Percentiles rank a stretch among this genome's conserved stretches.
phyloP scores from a whole-genome alignment of 2,329 filamentous ascomycete species.

The Fusarium sp. region DNA sequence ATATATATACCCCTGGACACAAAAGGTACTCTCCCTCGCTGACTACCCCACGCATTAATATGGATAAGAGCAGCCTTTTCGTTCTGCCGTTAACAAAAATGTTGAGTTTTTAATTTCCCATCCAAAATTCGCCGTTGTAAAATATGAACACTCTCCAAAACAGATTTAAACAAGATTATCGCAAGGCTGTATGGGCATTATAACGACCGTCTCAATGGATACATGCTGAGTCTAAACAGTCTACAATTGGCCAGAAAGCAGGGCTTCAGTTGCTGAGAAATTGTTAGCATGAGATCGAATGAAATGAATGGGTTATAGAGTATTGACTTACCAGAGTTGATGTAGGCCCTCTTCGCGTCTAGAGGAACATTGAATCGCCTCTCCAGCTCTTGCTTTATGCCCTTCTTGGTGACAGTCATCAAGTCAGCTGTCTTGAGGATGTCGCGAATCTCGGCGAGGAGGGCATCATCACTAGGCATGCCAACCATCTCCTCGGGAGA shows the following conservation, averaged over 20 bases:
- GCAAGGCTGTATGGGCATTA: constrained; percentile 30
- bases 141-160: constrained; percentile 8
- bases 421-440: constrained; percentile 91
- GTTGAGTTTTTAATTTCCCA: constrained; percentile 38
- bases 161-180: constrained; percentile 20
- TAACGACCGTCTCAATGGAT: constrained; percentile 14
- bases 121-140: constrained; percentile 31
- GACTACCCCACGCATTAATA: constrained; percentile 38
- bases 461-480: constrained; percentile 85
- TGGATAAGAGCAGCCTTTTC: constrained; percentile 25
- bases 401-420: constrained; percentile 99
- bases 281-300: constrained; percentile 24
- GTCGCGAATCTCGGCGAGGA: constrained; percentile 92
- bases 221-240: constrained; percentile 22
- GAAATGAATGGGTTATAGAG: background rate
- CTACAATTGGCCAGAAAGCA: constrained; percentile 79
- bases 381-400: constrained; percentile 92
- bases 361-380: constrained; percentile 85
- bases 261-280: constrained; percentile 73
- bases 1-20: constrained; percentile 3
- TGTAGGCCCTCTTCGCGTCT: constrained; percentile 89
- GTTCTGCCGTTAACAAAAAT: constrained; percentile 24
- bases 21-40: constrained; percentile 27
- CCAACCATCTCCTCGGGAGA: constrained; percentile 73
- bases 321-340: constrained; percentile 77